Base-by-base conservation (phyloP, 2,329 filamentous ascomycete genomes). In the Passalora sequoiae region DNA sequence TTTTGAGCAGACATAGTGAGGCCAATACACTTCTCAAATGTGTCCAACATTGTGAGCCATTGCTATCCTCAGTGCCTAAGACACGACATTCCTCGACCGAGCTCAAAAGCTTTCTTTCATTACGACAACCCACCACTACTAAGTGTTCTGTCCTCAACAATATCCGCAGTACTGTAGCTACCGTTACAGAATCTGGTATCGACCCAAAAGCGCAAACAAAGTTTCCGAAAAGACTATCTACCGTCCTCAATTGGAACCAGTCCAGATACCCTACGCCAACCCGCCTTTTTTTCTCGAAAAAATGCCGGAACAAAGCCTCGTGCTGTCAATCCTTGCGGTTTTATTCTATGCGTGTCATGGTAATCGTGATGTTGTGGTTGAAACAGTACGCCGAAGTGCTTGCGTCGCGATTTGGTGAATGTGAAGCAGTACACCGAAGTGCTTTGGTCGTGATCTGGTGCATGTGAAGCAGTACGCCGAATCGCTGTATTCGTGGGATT, bases 371-470 rank as follows among this genome's bases (percentile, higher is more conserved):
- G 6, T 21, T 15, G 12, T 28, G n/a, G 13, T 38, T 10, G 22
- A 40, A 33, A 29, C 36, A 43, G 46, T 43, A 46, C 33, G 43
- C 39, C 46, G 38, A 40, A 46, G 41, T 33, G 20, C 41, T 27
- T 25, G 24, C 20, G 16, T 30, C 29, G 24, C 19, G 17, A 19
- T 35, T 37, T 6, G 10, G 7, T 12, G n/a, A 22, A 24, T 7
- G 19, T 4, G 10, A 40, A 32, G 30, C 40, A 38, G 39, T 40
- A 43, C 39, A 32, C 15, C 16, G 39, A 35, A 12, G 16, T 40
- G 21, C 9, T 36, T 25, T 16, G 21, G 16, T 30, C 29, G 24
- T 13, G 17, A 19, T 35, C 32, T 6, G 10, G 7, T 12, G n/a
- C 16, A 24, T 7, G 19, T 4, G 10, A 40, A 32, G 30, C 40